Base-by-base conservation (phyloP, 1,284 basidiomycete species). In the Boletus semigastroideus region DNA sequence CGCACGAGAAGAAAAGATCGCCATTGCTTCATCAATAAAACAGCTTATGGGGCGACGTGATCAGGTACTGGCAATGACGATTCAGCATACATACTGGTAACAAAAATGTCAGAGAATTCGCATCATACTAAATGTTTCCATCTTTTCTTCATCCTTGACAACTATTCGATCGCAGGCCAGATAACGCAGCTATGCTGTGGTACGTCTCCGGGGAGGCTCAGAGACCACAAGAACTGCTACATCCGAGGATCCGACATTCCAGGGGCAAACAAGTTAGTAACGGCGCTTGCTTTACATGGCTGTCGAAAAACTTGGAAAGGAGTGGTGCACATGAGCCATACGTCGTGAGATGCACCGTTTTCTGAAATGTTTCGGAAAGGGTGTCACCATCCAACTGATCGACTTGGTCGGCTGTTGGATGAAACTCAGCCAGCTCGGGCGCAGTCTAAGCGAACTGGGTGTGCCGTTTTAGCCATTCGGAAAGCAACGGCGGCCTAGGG, bases 251-350 rank as follows among this genome's bases (percentile, higher is more conserved):
- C 30, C 25, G 4, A 36, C 2, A 64, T n/a, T 25, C 62, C 64
- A 6, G 60, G 64, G 3, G 62, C 44, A 16, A 66, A 22, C 10
- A 63, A 34, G 36, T 57, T 9, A 22, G 52, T 39, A 14, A 42
- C 13, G 22, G 30, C 42, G 25, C 38, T 57, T 25, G 25, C 25
- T 25, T 25, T 25, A 25, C 25, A 25, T 25, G 25, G 5, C 7
- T 25, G 25, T 57, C 52, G 5, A 46, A 48, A 31, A 62, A 51
- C 27, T 42, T 50, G 14, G 43, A 17, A 1, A 52, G 5, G 14
- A 59, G 52, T 1, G 61, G 56, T 5, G 52, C 36, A 16, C 60
- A 64, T 12, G 64, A 27, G 6, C 48, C 50, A 28, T 63, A 64
- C 2, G 33, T 33, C 8, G 54, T 61, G 22, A 63, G 30, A 6